Base-by-base conservation (phyloP, 2,329 filamentous ascomycete genomes). In the Coniochaeta sp. region DNA sequence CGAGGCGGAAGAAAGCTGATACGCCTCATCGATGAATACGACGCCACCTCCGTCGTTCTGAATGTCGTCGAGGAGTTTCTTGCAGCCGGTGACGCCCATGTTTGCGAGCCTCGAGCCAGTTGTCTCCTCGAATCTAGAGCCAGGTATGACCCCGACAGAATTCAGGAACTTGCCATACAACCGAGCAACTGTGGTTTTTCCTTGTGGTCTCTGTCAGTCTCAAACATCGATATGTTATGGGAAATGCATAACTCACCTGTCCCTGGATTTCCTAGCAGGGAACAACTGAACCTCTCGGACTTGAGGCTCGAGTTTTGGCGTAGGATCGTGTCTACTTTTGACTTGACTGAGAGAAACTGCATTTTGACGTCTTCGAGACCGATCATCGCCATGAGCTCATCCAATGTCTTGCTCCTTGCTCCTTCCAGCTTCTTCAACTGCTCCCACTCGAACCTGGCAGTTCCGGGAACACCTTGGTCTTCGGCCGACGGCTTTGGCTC, bases 21-120 rank as follows among this genome's bases (percentile, higher is more conserved):
- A 92, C 0, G 89, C 89, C 69, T 93, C 89, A 62, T 93, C 90
- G 24, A 93, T 87, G 67, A 93, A 93, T 1, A 91, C 67, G 0
- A 86, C 86, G 0, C 90, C 90, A 0, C 89, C 89, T 0, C 83
- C 85, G 0, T 72, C 64, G 31, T 85, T 76, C 4, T 84, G 69
- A 0, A 93, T 77, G 0, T 76, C 65, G 2, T 87, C 77, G 6
- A 90, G 73, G 0, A 86, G 71, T 14, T 79, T 78, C 66, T 89
- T 79, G 63, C 80, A 84, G 0, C 79, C 83, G 0, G 73, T 59
- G 0, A 90, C 81, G 0, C 88, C 89, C 0, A 80, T 77, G 55
- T 83, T 83, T 0, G 88, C 84, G 0, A 93, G 77, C 17, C 79
- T 77, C 0, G 89, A 84, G 0, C 89, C 90, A 0, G 89, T 88